Conservation (phyloP, 2,329 filamentous ascomycete genomes). For the Teratosphaeriaceae sp. region DNA sequence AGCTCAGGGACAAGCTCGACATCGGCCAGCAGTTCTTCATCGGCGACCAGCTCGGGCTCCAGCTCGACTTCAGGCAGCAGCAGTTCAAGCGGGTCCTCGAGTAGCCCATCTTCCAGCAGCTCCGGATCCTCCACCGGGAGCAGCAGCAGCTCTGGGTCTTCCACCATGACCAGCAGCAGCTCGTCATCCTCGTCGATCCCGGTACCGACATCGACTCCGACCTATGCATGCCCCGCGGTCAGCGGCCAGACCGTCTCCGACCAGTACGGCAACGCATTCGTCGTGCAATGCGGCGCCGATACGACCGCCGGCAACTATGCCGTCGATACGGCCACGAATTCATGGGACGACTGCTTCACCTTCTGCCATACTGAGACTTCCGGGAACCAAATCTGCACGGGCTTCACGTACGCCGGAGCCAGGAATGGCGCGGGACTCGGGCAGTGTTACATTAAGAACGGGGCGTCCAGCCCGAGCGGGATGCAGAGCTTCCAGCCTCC, state of each 20-base stretch:
- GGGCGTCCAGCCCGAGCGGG: not conserved
- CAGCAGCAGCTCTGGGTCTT: not conserved
- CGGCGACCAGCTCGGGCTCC: not conserved
- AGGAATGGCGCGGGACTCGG: constrained; percentile 17
- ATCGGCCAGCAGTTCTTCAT: not conserved
- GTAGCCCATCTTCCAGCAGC: not conserved
- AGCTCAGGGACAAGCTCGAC: not conserved
- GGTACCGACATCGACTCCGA: not conserved
- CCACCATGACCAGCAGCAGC: not conserved
- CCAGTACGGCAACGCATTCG: constrained; percentile 1
- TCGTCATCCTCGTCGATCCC: not conserved
- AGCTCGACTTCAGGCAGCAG: constrained; percentile 1
- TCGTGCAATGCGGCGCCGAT: constrained; percentile 4
- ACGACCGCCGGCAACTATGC: not conserved
- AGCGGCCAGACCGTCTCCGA: constrained; percentile 6
- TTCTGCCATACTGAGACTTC: not conserved
- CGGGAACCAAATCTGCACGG: not conserved
- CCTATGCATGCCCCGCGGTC: not conserved
- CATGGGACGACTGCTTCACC: constrained; percentile 6
- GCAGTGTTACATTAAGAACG: constrained; percentile 13
- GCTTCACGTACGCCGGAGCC: not conserved
- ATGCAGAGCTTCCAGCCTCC: not conserved
- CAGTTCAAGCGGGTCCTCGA: not conserved
- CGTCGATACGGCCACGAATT: not conserved
- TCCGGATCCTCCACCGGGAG: too few species aligned